Conservation (phyloP, 441 rosid genomes). For the Euphorbia corollata region DNA sequence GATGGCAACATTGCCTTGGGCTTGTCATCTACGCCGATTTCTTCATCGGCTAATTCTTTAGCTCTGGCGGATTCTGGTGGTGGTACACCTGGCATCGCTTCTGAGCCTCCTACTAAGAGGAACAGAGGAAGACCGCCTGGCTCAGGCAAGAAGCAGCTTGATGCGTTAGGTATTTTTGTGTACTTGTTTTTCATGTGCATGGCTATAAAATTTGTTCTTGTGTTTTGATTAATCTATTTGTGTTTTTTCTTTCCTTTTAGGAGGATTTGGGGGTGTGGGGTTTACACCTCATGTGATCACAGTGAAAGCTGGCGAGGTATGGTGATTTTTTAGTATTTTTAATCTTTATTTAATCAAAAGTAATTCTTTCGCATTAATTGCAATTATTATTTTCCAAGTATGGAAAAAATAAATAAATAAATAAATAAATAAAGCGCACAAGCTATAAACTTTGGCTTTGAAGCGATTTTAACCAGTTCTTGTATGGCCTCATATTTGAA, state of each 20-base stretch:
- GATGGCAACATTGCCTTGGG: slow-evolving; percentile 85
- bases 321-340: slow-evolving; percentile 2
- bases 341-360: neutral
- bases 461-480: neutral
- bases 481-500: neutral
- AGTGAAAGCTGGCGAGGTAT: slow-evolving; percentile 90
- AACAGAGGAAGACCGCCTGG: slow-evolving; percentile 93
- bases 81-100: slow-evolving; percentile 32
- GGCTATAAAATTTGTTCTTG: neutral
- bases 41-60: slow-evolving; percentile 39
- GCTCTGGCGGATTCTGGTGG: slow-evolving; percentile 41
- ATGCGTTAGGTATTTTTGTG: slow-evolving; percentile 38
- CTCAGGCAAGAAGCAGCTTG: slow-evolving; percentile 77
- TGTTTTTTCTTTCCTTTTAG: slow-evolving; percentile 19
- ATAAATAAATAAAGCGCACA: neutral
- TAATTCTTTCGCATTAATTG: neutral
- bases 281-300: slow-evolving; percentile 93
- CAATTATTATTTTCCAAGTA: neutral
- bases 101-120: slow-evolving; percentile 53
- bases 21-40: slow-evolving; percentile 54
- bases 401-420: neutral
- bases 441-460: neutral
- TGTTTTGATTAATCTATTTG: neutral
- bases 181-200: neutral
- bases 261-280: slow-evolving; percentile 81